Conservation (phyloP, 2,329 filamentous ascomycete species). For the Paecilomyces formosus region DNA sequence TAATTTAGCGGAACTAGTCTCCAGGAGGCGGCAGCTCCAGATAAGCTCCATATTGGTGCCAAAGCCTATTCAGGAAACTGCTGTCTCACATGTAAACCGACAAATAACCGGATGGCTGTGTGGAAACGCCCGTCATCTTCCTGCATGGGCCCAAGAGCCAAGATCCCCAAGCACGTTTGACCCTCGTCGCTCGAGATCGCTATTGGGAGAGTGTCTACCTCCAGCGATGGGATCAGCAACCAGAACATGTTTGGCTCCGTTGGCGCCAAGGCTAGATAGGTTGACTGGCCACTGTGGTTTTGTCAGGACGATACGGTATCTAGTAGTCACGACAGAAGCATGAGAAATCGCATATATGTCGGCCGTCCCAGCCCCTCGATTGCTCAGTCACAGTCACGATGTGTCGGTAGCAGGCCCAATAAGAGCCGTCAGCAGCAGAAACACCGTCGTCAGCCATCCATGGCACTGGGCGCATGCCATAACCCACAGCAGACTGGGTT, state of each 20-base stretch:
- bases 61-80: background rate
- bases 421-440: background rate
- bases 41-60: background rate
- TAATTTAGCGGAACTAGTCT: background rate
- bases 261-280: background rate
- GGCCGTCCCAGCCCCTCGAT: background rate
- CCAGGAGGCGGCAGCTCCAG: background rate
- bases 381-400: background rate
- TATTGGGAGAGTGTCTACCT: background rate
- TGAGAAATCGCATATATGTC: background rate
- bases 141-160: background rate
- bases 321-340: background rate
- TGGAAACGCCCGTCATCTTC: background rate
- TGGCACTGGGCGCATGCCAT: background rate
- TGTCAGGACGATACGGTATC: background rate
- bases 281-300: background rate
- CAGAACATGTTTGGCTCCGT: background rate
- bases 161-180: background rate
- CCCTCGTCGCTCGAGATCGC: background rate
- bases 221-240: background rate
- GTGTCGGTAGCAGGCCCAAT: background rate
- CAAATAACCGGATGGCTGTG: background rate
- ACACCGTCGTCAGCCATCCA: background rate
- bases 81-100: background rate
- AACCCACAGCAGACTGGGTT: background rate